Conservation (phyloP, 331 rosid genomes). For the Quercus tomentella region DNA sequence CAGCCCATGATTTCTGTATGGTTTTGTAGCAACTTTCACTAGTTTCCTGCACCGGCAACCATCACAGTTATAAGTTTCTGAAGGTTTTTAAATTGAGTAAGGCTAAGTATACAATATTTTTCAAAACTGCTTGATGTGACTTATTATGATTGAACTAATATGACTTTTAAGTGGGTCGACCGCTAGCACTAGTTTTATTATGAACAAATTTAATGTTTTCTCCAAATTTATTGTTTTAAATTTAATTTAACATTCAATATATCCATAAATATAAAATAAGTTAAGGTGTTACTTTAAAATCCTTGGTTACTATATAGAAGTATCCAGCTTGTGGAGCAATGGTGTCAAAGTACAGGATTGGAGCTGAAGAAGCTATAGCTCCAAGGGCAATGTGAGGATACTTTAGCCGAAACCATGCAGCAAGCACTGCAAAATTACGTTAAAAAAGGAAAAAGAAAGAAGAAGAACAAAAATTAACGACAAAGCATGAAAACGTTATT, state of each 20-base stretch:
- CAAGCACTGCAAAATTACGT: slow-evolving; percentile 42
- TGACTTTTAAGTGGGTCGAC: no score
- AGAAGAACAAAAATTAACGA: background rate
- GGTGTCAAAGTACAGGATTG: slow-evolving; percentile 46
- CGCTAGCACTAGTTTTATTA: no score
- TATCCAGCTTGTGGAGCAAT: slow-evolving; percentile 43
- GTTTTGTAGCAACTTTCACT: slow-evolving; percentile 47
- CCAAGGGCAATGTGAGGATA: slow-evolving; percentile 62
- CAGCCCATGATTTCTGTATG: slow-evolving; percentile 46
- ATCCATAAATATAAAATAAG: background rate
- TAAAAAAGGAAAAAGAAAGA: background rate
- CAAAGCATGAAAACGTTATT: background rate
- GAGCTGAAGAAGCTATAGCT: slow-evolving; percentile 73
- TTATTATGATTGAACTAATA: no score
- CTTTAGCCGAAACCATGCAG: slow-evolving; percentile 71
- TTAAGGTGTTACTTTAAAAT: slow-evolving; percentile 34
- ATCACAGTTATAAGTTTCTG: background rate
- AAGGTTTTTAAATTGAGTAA: background rate
- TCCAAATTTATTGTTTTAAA: background rate
- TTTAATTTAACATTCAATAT: no score
- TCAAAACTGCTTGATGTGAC: no score
- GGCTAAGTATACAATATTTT: no score
- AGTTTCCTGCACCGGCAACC: slow-evolving; percentile 33
- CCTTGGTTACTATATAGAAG: slow-evolving; percentile 41
- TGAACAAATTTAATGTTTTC: no score